These are phyloP conservation scores for Fusarium albidum DNA, from an alignment of 2,329 filamentous ascomycete species.

Conservation along the genomic window DNA sequence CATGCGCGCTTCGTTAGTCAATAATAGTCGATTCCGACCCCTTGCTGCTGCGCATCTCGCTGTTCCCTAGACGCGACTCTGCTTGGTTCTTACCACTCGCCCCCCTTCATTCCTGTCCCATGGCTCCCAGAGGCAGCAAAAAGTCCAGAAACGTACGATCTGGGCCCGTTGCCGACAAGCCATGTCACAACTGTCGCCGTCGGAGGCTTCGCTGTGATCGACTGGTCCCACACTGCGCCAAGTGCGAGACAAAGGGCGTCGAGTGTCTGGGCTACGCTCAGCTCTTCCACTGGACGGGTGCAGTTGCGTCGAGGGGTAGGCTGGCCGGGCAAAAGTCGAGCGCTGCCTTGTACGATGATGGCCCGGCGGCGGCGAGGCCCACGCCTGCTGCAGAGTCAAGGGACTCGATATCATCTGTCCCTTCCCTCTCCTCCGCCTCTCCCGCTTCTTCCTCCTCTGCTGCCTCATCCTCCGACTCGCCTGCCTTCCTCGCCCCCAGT, in stretches of 20 bases:
- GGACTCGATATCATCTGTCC: constrained; percentile 29
- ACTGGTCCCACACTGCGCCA: constrained; percentile 59
- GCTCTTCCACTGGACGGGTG: constrained; percentile 61
- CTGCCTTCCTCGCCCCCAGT: constrained; percentile 19
- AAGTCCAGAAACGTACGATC: constrained; percentile 39
- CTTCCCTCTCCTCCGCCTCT: constrained; percentile 31
- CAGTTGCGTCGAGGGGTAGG: constrained; percentile 53
- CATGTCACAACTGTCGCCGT: constrained; percentile 64
- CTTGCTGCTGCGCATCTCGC: constrained; percentile 27
- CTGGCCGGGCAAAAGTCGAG: constrained; percentile 51
- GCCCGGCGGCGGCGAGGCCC: constrained; percentile 7
- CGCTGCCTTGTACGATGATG: constrained; percentile 39
- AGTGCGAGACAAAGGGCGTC: constrained; percentile 56
- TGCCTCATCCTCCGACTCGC: constrained; percentile 24
- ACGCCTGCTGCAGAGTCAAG: constrained; percentile 24
- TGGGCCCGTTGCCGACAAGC: constrained; percentile 42
- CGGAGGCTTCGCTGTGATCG: constrained; percentile 62
- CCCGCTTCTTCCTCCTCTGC: constrained; percentile 21
- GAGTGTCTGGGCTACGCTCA: constrained; percentile 63
- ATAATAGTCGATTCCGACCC: constrained; percentile 33
- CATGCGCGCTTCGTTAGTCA: constrained; percentile 16
- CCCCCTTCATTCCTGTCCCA: constrained; percentile 7
- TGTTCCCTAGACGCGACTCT: constrained; percentile 16
- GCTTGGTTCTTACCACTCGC: constrained; percentile 6
- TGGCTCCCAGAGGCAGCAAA: constrained; percentile 36